Conservation (phyloP, 1,139 yeast genomes). For the Arxiozyma telluris region DNA sequence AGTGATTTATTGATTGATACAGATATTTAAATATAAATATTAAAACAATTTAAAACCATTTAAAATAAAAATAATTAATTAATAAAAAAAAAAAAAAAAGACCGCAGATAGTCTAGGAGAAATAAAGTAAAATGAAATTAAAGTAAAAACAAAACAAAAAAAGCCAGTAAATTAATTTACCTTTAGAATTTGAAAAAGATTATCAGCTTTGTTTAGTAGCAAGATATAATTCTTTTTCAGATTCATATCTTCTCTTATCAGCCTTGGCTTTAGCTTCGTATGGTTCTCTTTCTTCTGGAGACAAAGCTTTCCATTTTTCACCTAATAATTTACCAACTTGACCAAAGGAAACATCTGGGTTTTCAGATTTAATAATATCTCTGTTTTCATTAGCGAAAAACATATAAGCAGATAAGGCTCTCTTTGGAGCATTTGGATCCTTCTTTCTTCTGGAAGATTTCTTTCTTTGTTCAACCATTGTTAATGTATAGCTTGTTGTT, state of each 20-base stretch:
- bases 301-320: constrained; percentile 90
- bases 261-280: constrained; percentile 89
- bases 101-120: too few relatives aligned
- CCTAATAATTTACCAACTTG: constrained; percentile 89
- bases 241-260: constrained; percentile 96
- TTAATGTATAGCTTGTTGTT: background rate
- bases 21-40: too few relatives aligned
- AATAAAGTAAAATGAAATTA: too few relatives aligned
- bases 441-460: constrained; percentile 31
- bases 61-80: too few relatives aligned
- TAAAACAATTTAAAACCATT: too few relatives aligned
- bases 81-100: too few relatives aligned
- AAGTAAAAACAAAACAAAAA: too few relatives aligned
- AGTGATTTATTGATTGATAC: background rate
- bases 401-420: constrained; percentile 97
- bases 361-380: constrained; percentile 86
- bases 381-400: constrained; percentile 96
- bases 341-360: constrained; percentile 90
- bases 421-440: constrained; percentile 99
- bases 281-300: constrained; percentile 72
- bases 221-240: constrained; percentile 85
- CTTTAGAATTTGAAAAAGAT: background rate
- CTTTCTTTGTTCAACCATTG: constrained; percentile 12
- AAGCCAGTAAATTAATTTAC: too few relatives aligned
- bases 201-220: constrained; percentile 29